Evolutionary conservation across 129 eudicot genomes (phyloP).

Genomic region (Daucus carota): DNA sequence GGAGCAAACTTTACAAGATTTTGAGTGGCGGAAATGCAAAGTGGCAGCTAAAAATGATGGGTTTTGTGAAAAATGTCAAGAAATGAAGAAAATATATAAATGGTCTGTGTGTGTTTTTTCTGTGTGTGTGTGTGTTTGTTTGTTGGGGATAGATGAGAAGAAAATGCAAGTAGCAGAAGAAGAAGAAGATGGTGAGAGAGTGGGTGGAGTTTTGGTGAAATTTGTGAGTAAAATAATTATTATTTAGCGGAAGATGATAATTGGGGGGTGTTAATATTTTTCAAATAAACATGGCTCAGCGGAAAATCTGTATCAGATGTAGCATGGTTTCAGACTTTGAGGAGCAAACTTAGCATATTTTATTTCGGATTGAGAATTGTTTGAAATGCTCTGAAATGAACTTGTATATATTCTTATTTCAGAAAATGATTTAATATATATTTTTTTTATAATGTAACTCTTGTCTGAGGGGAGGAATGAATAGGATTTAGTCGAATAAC

Average conservation of each 20-base stretch:
- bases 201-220: constrained; percentile 1
- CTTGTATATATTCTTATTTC: too few species aligned
- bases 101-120: too few species aligned
- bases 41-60: not conserved
- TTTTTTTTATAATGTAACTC: too few species aligned
- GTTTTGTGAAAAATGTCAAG: not conserved
- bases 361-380: too few species aligned
- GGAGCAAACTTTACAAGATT: not conserved
- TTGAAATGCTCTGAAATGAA: too few species aligned
- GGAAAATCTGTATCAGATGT: not conserved
- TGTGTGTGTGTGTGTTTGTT: constrained; percentile 20
- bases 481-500: too few species aligned
- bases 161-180: not conserved
- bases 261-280: not conserved
- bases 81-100: not conserved
- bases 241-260: not conserved
- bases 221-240: not conserved
- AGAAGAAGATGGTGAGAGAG: not conserved
- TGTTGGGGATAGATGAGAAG: constrained; percentile 2
- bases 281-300: not conserved
- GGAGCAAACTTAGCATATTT: not conserved
- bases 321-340: not conserved
- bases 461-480: too few species aligned
- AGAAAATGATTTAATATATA: too few species aligned
- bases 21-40: not conserved